Percentiles rank a stretch among this genome's conserved stretches.
These are phyloP conservation scores for Solanum ossicruentum DNA, from an alignment of 257 asterid genomes.

Conservation along the genomic window DNA sequence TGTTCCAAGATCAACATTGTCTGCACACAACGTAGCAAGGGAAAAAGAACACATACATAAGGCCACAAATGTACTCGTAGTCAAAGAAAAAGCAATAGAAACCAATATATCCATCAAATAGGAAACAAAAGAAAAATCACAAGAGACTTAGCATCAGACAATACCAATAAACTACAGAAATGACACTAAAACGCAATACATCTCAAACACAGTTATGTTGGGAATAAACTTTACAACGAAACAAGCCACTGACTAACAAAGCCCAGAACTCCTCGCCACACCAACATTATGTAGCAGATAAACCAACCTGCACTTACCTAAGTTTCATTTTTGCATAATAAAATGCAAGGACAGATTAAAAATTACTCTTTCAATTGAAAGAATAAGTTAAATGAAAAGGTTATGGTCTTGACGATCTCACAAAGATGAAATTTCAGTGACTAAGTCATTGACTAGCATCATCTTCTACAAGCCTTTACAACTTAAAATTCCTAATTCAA, in stretches of 20 bases:
- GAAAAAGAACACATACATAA: neutral
- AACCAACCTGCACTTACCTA: neutral
- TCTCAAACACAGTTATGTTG: neutral
- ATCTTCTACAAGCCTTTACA: neutral
- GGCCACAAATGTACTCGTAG: neutral
- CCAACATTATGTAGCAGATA: neutral
- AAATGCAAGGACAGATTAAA: neutral
- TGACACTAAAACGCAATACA: neutral
- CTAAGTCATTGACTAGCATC: neutral
- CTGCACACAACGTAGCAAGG: conserved; percentile 7
- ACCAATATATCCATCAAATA: neutral
- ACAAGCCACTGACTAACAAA: neutral
- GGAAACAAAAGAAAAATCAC: neutral
- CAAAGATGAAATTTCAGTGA: neutral
- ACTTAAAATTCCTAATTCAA: neutral
- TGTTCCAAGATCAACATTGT: conserved; percentile 77
- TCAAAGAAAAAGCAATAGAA: neutral
- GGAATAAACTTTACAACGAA: neutral
- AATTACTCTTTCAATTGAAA: neutral
- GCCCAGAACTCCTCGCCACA: neutral
- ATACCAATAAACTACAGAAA: neutral
- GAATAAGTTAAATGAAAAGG: neutral
- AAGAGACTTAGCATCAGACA: neutral
- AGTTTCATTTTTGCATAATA: neutral
- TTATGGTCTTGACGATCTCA: neutral